Conservation (phyloP, 2,329 filamentous ascomycete genomes). For the Phaeosphaeria sp. region DNA sequence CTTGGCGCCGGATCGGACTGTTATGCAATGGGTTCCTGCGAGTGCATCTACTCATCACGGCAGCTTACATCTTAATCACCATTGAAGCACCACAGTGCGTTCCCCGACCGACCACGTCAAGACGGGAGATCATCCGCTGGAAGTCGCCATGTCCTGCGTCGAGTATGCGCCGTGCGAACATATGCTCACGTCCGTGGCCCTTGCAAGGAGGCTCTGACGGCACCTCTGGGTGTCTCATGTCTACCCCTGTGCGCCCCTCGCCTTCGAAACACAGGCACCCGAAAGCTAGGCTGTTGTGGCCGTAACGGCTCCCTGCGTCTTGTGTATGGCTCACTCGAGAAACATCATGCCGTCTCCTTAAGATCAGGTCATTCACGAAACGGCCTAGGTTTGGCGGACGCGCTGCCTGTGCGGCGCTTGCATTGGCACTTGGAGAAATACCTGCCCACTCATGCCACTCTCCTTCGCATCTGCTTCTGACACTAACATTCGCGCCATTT, state of each 20-base stretch:
- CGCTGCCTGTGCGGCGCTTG: constrained; percentile 22
- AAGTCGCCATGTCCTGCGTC: not conserved
- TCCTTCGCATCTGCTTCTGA: constrained; percentile 15
- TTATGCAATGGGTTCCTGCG: not conserved
- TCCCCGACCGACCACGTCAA: not conserved
- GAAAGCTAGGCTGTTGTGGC: constrained; percentile 18
- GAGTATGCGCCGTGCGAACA: not conserved
- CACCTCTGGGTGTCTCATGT: constrained; percentile 25
- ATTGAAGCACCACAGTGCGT: no score
- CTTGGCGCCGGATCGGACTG: not conserved
- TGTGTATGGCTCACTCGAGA: constrained; percentile 24
- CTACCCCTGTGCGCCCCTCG: constrained; percentile 27
- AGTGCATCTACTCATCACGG: no score
- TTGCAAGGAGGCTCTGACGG: not conserved
- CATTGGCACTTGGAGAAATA: constrained; percentile 18
- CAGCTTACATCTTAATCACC: no score
- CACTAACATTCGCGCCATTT: constrained; percentile 13
- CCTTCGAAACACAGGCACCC: constrained; percentile 28
- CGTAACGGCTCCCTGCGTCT: constrained; percentile 15
- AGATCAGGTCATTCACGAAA: constrained; percentile 31
- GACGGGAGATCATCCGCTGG: not conserved
- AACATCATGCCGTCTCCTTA: constrained; percentile 24
- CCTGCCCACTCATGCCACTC: constrained; percentile 10
- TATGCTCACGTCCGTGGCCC: not conserved
- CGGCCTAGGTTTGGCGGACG: constrained; percentile 30